phyloP scores from a whole-genome alignment of 2,329 filamentous ascomycete genomes.

The Basipetospora chlamydospora region DNA sequence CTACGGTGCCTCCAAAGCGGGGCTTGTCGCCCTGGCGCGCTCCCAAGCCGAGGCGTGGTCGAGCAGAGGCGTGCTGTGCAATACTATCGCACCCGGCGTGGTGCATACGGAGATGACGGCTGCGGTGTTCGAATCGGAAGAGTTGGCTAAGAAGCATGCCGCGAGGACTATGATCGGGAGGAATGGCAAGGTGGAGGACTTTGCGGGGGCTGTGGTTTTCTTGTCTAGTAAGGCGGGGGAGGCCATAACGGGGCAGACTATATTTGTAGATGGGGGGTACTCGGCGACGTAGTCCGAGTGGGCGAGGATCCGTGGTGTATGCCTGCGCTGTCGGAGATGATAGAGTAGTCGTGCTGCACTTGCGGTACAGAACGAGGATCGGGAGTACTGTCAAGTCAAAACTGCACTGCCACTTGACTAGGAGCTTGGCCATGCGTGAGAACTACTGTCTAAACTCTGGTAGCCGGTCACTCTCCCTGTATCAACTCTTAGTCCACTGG shows the following conservation, averaged over 20 bases:
- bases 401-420: no score
- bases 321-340: no score
- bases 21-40: conserved; percentile 16
- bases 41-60: conserved; percentile 22
- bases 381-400: no score
- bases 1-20: conserved; percentile 18
- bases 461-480: no score
- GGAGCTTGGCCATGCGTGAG: no score
- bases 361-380: no score
- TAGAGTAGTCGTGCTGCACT: no score
- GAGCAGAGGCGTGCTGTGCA: conserved; percentile 17
- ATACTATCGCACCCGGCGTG: conserved; percentile 18
- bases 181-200: conserved; percentile 17
- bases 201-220: conserved; percentile 16
- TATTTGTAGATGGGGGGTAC: conserved; percentile 21
- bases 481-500: no score
- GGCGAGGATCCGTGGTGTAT: no score
- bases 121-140: conserved; percentile 11
- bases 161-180: conserved; percentile 16
- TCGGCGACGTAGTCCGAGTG: conserved; percentile 16
- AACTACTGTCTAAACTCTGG: no score
- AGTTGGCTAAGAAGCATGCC: conserved; percentile 12
- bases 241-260: conserved; percentile 18
- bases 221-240: conserved; percentile 17
- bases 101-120: conserved; percentile 16